These are phyloP conservation scores for Colletotrichum sublineola DNA, from an alignment of 2,329 filamentous ascomycete genomes.

Conservation along the genomic window DNA sequence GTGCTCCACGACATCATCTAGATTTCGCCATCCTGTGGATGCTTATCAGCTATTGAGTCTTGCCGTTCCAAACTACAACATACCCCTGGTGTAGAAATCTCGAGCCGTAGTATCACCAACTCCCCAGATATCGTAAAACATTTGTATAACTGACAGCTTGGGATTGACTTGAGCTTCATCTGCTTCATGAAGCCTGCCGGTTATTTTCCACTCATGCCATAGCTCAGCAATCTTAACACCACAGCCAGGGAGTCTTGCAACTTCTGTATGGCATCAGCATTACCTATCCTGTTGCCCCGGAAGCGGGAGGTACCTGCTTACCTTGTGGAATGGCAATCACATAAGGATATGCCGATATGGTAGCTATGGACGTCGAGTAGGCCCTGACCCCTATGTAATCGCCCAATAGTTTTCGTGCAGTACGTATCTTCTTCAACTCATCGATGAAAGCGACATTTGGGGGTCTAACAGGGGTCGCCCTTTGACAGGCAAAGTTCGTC, in stretches of 20 bases:
- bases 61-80: slow-evolving; percentile 7
- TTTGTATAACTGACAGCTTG: slow-evolving; percentile 72
- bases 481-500: slow-evolving; percentile 82
- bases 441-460: slow-evolving; percentile 83
- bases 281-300: neutral
- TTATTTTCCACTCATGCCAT: slow-evolving; percentile 79
- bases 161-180: slow-evolving; percentile 74
- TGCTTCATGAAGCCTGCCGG: slow-evolving; percentile 73
- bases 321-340: slow-evolving; percentile 56
- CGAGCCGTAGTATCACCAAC: slow-evolving; percentile 85
- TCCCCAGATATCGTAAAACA: slow-evolving; percentile 92
- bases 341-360: slow-evolving; percentile 84
- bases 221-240: slow-evolving; percentile 82
- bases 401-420: slow-evolving; percentile 75
- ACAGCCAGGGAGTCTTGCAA: slow-evolving; percentile 79
- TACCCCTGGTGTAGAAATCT: slow-evolving; percentile 79
- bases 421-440: slow-evolving; percentile 80
- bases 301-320: slow-evolving; percentile 46
- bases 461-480: slow-evolving; percentile 76
- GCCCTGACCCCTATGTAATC: slow-evolving; percentile 87
- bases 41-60: neutral
- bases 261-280: slow-evolving; percentile 53
- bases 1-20: slow-evolving; percentile 87
- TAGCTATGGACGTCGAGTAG: slow-evolving; percentile 88
- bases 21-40: slow-evolving; percentile 76